phyloP scores from a whole-genome alignment of 768 basidiomycete species.

The Mrakia blollopis region DNA sequence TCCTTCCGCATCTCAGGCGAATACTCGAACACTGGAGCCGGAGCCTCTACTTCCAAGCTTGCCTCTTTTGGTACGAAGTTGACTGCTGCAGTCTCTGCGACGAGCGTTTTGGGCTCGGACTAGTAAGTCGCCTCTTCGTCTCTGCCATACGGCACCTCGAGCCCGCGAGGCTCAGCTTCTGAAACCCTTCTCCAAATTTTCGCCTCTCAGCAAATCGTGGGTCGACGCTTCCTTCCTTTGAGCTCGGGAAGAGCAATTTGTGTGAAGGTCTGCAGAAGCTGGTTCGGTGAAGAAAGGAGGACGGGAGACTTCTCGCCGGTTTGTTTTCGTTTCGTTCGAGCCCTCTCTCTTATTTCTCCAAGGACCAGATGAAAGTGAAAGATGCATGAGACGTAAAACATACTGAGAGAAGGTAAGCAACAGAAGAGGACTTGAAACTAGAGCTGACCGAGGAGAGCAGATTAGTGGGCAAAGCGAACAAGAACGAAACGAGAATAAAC shows the following conservation, averaged over 20 bases:
- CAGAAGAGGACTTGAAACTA: neutral
- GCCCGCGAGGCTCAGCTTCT: too few relatives aligned
- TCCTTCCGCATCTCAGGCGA: neutral
- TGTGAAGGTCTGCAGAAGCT: neutral
- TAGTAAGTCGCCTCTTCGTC: neutral
- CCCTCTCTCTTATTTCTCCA: too few relatives aligned
- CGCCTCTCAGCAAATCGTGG: neutral
- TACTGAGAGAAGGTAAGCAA: neutral
- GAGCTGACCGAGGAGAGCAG: neutral
- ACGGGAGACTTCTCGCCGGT: too few relatives aligned
- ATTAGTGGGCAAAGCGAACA: too few relatives aligned
- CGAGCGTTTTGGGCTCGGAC: neutral
- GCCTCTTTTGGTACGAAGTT: neutral
- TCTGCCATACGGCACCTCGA: too few relatives aligned
- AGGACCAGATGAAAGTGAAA: too few relatives aligned
- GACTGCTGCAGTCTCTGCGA: neutral
- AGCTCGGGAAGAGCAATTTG: too few relatives aligned
- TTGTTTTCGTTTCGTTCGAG: too few relatives aligned
- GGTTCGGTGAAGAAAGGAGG: neutral
- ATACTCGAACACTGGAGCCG: neutral
- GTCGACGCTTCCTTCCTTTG: neutral
- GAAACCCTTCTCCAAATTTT: too few relatives aligned
- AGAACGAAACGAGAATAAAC: neutral
- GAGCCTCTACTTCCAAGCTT: neutral
- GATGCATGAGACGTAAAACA: too few relatives aligned